A percentile compares a stretch with the other conserved stretches of the same genome.
Evolutionary conservation across 139 green algal species (phyloP).

Genomic region (Tetradesmus lagerheimii): DNA sequence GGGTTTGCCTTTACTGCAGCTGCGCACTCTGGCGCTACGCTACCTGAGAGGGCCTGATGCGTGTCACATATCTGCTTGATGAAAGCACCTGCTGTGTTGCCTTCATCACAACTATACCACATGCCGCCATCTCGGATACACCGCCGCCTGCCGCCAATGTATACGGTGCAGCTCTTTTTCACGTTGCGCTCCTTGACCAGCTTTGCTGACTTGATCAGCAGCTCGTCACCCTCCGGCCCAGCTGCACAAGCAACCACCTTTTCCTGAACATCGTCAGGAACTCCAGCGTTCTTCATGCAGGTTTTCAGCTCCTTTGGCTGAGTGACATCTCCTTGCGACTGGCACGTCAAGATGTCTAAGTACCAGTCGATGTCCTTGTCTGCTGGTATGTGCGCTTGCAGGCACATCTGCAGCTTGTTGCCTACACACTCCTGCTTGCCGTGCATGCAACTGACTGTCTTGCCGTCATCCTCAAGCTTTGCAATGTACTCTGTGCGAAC

Average conservation of each 20-base stretch:
- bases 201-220: conserved; percentile 11
- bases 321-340: not conserved
- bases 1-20: not conserved
- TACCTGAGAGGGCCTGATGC: not conserved
- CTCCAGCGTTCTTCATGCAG: conserved; percentile 17
- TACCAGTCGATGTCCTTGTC: conserved; percentile 20
- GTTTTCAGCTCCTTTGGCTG: not conserved
- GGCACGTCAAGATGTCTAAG: conserved; percentile 5
- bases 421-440: conserved; percentile 16
- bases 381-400: not conserved
- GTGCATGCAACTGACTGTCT: conserved; percentile 30
- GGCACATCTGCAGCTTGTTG: conserved; percentile 46
- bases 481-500: conserved; percentile 44
- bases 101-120: conserved; percentile 19
- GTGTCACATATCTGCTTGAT: conserved; percentile 20
- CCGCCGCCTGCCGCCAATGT: conserved; percentile 19
- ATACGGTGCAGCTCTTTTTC: conserved; percentile 34
- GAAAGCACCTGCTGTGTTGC: not conserved
- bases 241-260: conserved; percentile 1
- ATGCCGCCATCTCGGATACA: conserved; percentile 37
- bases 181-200: not conserved
- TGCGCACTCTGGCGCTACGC: not conserved
- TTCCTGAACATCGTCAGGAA: not conserved
- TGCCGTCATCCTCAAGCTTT: not conserved
- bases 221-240: not conserved